Evolutionary conservation across 805 yeast species (phyloP).

Genomic region (Komagataella ulmi): DNA sequence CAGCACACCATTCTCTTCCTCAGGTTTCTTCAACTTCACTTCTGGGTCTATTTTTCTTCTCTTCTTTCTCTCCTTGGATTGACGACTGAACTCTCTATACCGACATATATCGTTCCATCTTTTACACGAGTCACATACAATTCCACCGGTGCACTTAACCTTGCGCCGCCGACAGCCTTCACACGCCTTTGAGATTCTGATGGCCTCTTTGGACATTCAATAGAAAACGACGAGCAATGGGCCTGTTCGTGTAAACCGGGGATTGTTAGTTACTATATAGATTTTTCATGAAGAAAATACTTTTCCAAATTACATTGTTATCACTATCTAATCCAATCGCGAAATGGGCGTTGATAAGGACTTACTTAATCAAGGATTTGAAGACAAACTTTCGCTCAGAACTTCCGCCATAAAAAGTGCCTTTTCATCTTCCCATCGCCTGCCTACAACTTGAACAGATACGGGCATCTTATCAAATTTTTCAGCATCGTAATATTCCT

Average conservation of each 20-base stretch:
- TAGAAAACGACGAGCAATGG: neutral
- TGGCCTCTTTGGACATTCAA: neutral
- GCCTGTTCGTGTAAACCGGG: neutral
- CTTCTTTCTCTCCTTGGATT: neutral
- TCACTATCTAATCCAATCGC: neutral
- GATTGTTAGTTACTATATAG: neutral
- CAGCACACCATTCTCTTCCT: neutral
- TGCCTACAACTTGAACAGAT: conserved; percentile 38
- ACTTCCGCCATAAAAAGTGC: conserved; percentile 24
- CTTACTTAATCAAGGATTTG: neutral
- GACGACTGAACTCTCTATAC: conserved; percentile 3
- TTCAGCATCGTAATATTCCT: conserved; percentile 31
- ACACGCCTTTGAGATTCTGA: conserved; percentile 7
- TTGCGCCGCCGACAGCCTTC: conserved; percentile 8
- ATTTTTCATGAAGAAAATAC: neutral
- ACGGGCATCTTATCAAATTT: conserved; percentile 39
- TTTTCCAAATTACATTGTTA: neutral
- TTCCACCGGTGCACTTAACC: conserved; percentile 5
- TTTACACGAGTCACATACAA: conserved; percentile 6
- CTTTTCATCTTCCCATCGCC: conserved; percentile 47
- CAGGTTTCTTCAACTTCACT: neutral
- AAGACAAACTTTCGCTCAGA: conserved; percentile 9
- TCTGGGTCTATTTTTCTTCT: neutral
- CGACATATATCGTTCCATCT: conserved; percentile 9
- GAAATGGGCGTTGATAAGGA: neutral